Conservation (phyloP, 1,284 basidiomycete species). For the Schizopora paradoxa region DNA sequence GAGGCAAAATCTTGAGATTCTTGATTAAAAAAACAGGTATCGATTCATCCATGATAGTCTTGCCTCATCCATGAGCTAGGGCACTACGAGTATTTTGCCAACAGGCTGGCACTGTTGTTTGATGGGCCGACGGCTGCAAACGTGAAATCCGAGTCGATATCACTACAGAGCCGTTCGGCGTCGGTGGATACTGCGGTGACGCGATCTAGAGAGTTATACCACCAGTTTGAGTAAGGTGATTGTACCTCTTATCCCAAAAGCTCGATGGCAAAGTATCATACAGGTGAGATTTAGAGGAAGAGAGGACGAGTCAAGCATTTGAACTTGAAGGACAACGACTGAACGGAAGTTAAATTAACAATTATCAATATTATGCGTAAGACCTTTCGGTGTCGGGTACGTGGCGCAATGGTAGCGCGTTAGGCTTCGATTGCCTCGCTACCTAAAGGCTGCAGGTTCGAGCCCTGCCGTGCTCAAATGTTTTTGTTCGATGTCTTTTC, state of each 20-base stretch:
- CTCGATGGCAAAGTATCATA: background rate
- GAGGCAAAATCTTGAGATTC: background rate
- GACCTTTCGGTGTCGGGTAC: background rate
- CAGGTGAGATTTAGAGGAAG: background rate
- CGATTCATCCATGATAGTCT: background rate
- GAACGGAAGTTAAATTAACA: background rate
- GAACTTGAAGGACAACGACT: background rate
- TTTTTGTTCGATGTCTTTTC: no score
- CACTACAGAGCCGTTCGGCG: background rate
- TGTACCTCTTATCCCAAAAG: background rate
- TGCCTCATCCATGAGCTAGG: background rate
- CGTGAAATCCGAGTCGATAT: no score
- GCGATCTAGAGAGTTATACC: background rate
- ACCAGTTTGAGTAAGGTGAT: background rate
- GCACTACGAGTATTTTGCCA: background rate
- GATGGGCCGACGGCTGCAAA: no score
- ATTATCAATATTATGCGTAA: background rate
- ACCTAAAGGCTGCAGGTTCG: slow-evolving; percentile 28
- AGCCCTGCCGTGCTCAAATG: slow-evolving; percentile 24
- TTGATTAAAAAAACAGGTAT: background rate
- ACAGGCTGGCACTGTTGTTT: no score
- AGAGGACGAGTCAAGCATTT: no score
- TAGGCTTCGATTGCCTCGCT: slow-evolving; percentile 20
- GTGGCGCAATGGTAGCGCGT: slow-evolving; percentile 22
- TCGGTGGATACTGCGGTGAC: background rate